Evolutionary conservation across 305 asterid genomes (phyloP), one percentile per base, ranked within the genome.

Genomic region (Fraxinus albicans): DNA sequence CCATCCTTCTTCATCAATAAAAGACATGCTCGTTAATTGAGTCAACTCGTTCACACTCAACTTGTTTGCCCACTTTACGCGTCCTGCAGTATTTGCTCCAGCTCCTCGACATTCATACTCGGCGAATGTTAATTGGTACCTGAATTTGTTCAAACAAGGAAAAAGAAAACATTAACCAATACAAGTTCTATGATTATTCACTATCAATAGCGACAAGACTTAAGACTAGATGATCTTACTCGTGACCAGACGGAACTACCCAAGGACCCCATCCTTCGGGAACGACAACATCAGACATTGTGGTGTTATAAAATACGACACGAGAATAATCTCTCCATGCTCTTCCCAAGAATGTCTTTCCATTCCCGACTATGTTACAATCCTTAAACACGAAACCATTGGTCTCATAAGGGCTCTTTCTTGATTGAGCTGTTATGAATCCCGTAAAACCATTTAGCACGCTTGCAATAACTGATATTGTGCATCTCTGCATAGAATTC

Each of bases 311-410:
- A 67, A 93, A 95, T 4, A 95, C 0, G 33, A 93, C 98, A 78
- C 96, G 87, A 0, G 98, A 95, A 81, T 89, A 90, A 0, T 47
- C 47, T 79, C 98, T 90, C 98, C 98, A 95, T 0, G 98, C 91
- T 81, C 98, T 87, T 74, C 98, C 98, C 73, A 95, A 82, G 78
- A 10, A 93, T 0, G 93, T 76, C 38, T 50, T 72, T 0, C 98
- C 98, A 21, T 63, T 55, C 0, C 98, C 98, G 34, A 15, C 8
- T 2, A 95, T 82, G 8, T 12, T 73, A 82, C 95, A 90, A 3
- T 87, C 38, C 47, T 90, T 93, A 84, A 95, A 91, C 15, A 95
- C 87, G 42, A 92, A 93, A 0, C 98, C 98, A 25, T 78, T 88
- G 2, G 86, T 15, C 8, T 92, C 92, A 0, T 33, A 2, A 0